phyloP scores from a whole-genome alignment of 495 filamentous ascomycete species.

The Xeromyces bisporus region DNA sequence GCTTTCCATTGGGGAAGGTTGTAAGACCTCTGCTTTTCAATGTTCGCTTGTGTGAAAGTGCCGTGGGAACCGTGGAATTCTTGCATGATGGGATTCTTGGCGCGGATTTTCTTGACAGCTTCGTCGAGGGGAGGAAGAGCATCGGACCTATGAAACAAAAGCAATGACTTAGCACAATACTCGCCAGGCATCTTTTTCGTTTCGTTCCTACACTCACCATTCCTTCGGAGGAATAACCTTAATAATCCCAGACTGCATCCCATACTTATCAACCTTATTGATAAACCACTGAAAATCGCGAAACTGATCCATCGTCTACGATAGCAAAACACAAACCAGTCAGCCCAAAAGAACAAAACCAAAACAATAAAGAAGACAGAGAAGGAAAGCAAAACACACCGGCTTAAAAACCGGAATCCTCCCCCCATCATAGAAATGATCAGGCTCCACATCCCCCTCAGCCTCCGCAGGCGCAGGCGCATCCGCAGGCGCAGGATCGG shows the following conservation, averaged over 20 bases:
- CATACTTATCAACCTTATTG: constrained; percentile 76
- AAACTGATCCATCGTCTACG: constrained; percentile 79
- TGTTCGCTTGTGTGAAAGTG: constrained; percentile 88
- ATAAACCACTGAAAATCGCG: constrained; percentile 78
- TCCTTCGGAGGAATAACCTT: constrained; percentile 89
- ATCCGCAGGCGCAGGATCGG: too few species aligned
- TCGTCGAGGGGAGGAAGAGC: constrained; percentile 63
- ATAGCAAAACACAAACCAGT: constrained; percentile 6
- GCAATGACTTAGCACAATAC: not conserved
- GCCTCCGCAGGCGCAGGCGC: constrained; percentile 9
- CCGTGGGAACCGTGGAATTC: constrained; percentile 91
- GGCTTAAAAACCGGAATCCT: constrained; percentile 90
- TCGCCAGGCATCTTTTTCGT: too few species aligned
- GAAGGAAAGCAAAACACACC: constrained; percentile 28
- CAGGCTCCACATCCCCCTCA: constrained; percentile 56
- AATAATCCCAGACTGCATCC: constrained; percentile 92
- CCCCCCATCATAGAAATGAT: constrained; percentile 72
- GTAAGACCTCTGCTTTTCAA: constrained; percentile 87
- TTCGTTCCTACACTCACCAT: constrained; percentile 45
- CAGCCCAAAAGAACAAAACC: constrained; percentile 1
- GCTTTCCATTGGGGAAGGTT: constrained; percentile 92
- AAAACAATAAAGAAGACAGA: not conserved
- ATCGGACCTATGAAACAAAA: constrained; percentile 37
- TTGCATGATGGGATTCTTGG: constrained; percentile 94
- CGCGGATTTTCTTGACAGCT: constrained; percentile 72